These are phyloP conservation scores for Erigeron canadensis DNA, from an alignment of 129 eudicot genomes.

Conservation along the genomic window DNA sequence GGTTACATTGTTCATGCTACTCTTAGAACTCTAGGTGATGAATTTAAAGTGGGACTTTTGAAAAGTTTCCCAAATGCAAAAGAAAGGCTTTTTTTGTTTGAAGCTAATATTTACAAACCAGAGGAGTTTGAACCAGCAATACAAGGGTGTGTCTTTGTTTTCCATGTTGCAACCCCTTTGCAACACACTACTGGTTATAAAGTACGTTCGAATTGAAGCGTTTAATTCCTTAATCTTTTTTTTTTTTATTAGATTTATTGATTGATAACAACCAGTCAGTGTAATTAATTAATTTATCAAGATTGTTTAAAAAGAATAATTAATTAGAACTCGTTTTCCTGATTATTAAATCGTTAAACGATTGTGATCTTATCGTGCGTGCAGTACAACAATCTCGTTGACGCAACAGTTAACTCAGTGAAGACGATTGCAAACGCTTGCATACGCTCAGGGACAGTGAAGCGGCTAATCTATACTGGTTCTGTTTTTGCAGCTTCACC, in stretches of 20 bases:
- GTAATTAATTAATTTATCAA: neutral
- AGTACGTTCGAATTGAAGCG: too few species aligned
- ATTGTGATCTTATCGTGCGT: neutral
- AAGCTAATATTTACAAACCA: slow-evolving; percentile 41
- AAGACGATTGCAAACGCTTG: slow-evolving; percentile 41
- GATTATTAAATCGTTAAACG: neutral
- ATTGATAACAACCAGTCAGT: too few species aligned
- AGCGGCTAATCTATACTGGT: slow-evolving; percentile 53
- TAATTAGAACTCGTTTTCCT: neutral
- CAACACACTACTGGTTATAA: slow-evolving; percentile 7
- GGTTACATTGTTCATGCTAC: slow-evolving; percentile 66
- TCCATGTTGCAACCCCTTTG: slow-evolving; percentile 47
- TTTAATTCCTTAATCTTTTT: too few species aligned
- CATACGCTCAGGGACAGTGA: slow-evolving; percentile 53
- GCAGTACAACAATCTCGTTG: slow-evolving; percentile 34
- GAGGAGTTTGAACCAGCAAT: slow-evolving; percentile 39
- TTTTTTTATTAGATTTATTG: too few species aligned
- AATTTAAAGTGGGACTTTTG: slow-evolving; percentile 21
- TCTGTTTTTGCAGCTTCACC: slow-evolving; percentile 51
- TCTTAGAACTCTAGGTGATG: slow-evolving; percentile 45
- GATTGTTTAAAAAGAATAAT: neutral
- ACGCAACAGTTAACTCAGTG: slow-evolving; percentile 49
- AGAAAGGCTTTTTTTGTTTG: slow-evolving; percentile 38
- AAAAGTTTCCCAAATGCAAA: slow-evolving; percentile 38
- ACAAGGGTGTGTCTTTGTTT: slow-evolving; percentile 44